Evolutionary conservation across 148 eudicot genomes (phyloP), one percentile per base, ranked within the genome.

Genomic region (Amaranthus palmeri): DNA sequence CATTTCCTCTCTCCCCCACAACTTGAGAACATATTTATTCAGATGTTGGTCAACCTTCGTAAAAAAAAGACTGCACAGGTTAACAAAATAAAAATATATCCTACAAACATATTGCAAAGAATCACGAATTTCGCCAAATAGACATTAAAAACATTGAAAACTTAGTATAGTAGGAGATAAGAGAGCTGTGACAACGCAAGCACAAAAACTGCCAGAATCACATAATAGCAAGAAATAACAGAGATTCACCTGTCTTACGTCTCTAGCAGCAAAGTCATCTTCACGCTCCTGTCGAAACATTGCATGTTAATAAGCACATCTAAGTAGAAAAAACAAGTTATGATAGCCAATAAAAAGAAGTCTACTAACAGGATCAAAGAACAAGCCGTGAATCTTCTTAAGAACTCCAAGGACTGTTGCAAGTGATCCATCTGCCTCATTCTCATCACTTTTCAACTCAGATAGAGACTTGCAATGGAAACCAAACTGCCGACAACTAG

Each of bases 371-470:
- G 74, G 77, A 74, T 91, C 88, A 76, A 89, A 95, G 81, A 89
- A 95, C 64, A 83, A 70, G 65, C 74, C 57, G 56, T 95, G 97
- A 68, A 89, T 75, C 57, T 67, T 87, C 83, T 83, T 84, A 15
- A 95, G 90, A 46, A 89, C 88, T 75, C 80, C 83, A 12, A 95
- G 87, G 59, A 91, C 80, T 59, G 86, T 81, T 53, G 90, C 91
- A 68, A 95, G 98, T 52, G 93, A 86, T 75, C 98, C 98, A 57
- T 91, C 97, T 54, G 78, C 63, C 82, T 91, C 98, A 82, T 79
- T 91, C 81, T 95, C 98, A 74, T 93, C 98, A 80, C 78, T 83
- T 76, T 80, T 86, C 70, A 72, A 67, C 86, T 89, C 85, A 69
- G 97, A 91, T 63, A 88, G 83, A 51, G 97, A 89, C 78, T 91